Evolutionary conservation across 495 filamentous ascomycete species (phyloP).

Genomic region (Podospora tetraspora): DNA sequence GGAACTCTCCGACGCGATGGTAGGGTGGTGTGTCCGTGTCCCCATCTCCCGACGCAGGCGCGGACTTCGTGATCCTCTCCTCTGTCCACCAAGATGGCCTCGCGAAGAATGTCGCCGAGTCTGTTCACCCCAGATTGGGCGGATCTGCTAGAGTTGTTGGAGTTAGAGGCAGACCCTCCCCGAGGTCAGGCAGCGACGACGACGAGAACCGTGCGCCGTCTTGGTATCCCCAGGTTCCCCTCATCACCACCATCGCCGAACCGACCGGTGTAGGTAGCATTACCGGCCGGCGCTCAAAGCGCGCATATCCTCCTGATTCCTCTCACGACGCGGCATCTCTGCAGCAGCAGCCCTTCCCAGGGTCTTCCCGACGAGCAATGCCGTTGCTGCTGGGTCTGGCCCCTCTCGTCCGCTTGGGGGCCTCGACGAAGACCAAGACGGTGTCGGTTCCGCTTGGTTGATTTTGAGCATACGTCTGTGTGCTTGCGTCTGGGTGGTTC

Average conservation of each 20-base stretch:
- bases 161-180: background rate
- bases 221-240: background rate
- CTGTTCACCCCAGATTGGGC: background rate
- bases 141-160: background rate
- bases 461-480: slow-evolving; percentile 7
- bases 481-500: slow-evolving; percentile 9
- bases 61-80: background rate
- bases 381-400: background rate
- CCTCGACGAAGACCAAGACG: background rate
- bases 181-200: background rate
- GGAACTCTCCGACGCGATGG: background rate
- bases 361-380: background rate
- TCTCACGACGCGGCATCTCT: background rate
- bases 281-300: background rate
- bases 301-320: background rate
- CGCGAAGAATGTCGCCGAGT: background rate
- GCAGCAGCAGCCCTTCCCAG: background rate
- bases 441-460: slow-evolving; percentile 3
- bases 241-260: background rate
- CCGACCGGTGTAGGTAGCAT: background rate
- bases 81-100: background rate
- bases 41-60: background rate
- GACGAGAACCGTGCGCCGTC: slow-evolving; percentile 4
- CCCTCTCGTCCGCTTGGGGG: background rate
- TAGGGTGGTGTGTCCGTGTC: background rate